These are phyloP conservation scores for Acer campestre DNA, from an alignment of 345 rosid genomes.

Conservation along the genomic window DNA sequence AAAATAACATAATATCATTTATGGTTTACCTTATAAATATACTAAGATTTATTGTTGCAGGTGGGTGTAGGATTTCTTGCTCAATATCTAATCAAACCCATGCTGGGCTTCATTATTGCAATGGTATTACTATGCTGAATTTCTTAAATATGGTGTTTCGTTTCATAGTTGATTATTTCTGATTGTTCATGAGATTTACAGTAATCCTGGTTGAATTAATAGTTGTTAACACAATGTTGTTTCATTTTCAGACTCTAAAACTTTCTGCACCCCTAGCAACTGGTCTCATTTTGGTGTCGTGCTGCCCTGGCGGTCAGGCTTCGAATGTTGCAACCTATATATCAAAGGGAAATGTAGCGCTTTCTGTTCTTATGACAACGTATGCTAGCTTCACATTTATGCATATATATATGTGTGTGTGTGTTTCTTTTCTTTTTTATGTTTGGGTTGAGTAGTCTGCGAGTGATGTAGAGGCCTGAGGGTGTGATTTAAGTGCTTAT, in stretches of 20 bases:
- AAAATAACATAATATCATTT: constrained; percentile 1
- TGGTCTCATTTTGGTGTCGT: constrained; percentile 92
- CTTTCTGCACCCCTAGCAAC: constrained; percentile 97
- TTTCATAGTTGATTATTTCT: constrained; percentile 13
- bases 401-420: neutral
- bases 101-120: constrained; percentile 79
- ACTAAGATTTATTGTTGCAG: constrained; percentile 47
- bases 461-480: neutral
- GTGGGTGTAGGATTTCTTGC: constrained; percentile 98
- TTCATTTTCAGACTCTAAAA: constrained; percentile 63
- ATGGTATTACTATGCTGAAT: constrained; percentile 49
- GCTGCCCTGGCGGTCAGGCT: constrained; percentile 99
- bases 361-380: constrained; percentile 99
- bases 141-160: neutral
- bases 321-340: constrained; percentile 96
- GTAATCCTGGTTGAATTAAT: constrained; percentile 9
- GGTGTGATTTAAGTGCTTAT: constrained; percentile 2
- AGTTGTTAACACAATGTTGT: constrained; percentile 23
- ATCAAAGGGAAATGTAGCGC: constrained; percentile 95
- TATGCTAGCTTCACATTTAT: constrained; percentile 32
- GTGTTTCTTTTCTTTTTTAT: neutral
- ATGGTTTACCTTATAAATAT: constrained; percentile 17
- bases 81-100: constrained; percentile 83
- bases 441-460: constrained; percentile 19
- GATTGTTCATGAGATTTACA: neutral